Evolutionary conservation across 495 filamentous ascomycete genomes (phyloP), one percentile per base, ranked within the genome.

Genomic region (Thozetella sp.): DNA sequence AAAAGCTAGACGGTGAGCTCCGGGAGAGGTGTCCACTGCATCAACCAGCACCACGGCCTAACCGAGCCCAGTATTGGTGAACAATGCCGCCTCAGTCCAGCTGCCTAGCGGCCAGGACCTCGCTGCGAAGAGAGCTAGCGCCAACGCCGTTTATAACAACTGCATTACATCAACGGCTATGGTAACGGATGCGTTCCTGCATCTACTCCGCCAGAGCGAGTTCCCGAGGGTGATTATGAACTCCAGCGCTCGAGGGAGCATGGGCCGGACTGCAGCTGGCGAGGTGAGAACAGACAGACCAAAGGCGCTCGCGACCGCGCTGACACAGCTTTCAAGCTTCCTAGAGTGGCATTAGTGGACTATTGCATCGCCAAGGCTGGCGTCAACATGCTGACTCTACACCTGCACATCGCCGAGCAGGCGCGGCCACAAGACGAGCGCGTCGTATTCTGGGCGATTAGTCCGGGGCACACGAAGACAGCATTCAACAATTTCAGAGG

Each of bases 401-500:
- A 74, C 34, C 63, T 73, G 58, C 72, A 73, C 61, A 37, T 37
- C 15, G 30, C 30, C 30, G 62, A 77, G 55, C 54, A 57, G 11
- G 59, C 60, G 17, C 53, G 45, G 22, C 43, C 58, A 19, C 63
- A 64, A 25, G 55, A 56, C 54, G 56, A 63, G 56, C 51, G 57
- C 15, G 64, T 73, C 40, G 52, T 60, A 22, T 76, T 70, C 59
- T 76, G 62, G 55, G 62, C 54, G 3, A 62, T 48, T 13, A 67
- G 56, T 24, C 69, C 71, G 2, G 70, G 72, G 23, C 52, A 59
- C 57, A 70, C 66, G 17, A 77, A 73, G 59, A 78, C 75, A 13
- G 75, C 64, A 20, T 80, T 80, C 53, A 77, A 71, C 51, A 64
- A 64, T 34, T 74, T 64, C 50, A 63, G 30, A 17, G 67, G 69